Base-by-base conservation (phyloP, 345 rosid species). In the Populus alba region DNA sequence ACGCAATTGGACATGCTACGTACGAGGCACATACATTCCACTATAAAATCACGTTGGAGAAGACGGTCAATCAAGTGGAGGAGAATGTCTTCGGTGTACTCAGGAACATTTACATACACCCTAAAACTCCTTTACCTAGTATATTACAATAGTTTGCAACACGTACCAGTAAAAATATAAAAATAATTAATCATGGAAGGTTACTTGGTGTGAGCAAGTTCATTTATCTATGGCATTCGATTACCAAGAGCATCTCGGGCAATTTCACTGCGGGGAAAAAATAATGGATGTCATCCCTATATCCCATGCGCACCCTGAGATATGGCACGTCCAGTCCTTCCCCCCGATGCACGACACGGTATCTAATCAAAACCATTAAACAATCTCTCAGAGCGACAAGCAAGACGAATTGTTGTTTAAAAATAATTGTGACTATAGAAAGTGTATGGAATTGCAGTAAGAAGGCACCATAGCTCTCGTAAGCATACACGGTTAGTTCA, bases 51-150 rank as follows among this genome's bases (percentile, higher is more conserved):
- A 23, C 79, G 81, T 23, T 78, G 81, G 13, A 75, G 77, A 74
- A 88, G 91, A 4, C 88, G 90, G 53, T 89, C 90, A 2, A 89
- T 73, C 57, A 92, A 73, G 78, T 86, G 85, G 49, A 76, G 66
- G 33, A 92, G 88, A n/a, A 92, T 90, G 88, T 90, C 94, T 22
- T 63, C 82, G 35, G 79, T 87, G 85, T 89, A 89, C 77, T 92
- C 93, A 1, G 94, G 66, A 90, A 90, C 89, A 90, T 29, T 29
- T 29, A 29, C 31, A 1, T 29, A 1, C 31, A 29, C 31, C 35
- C 5, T 33, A 4, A 1, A 88, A 87, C 29, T 88, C 87, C 66
- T 66, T 39, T 10, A 92, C 87, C 96, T 91, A 62, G 12, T 3
- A 35, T 11, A 31, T 29, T 25, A 7, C 8, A 75, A 77, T 31